Conservation (phyloP, 192 early-diverging fungal species). For the Endogone sp. region DNA sequence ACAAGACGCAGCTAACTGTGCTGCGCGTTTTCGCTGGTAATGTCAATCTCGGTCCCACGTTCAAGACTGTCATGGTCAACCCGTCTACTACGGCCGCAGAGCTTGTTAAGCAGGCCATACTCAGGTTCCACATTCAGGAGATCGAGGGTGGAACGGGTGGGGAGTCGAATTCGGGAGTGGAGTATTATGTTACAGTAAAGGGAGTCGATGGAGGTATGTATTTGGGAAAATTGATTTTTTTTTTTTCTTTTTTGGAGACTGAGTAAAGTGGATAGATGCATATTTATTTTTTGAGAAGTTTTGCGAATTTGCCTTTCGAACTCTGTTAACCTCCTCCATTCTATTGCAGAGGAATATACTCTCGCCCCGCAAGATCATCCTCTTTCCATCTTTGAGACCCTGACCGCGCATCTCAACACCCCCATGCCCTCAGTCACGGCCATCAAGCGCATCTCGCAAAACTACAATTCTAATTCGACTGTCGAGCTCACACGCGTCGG, state of each 20-base stretch:
- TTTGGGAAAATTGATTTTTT: not conserved
- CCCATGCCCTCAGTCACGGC: constrained; percentile 43
- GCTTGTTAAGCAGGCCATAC: constrained; percentile 44
- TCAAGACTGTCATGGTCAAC: constrained; percentile 47
- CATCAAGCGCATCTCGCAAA: constrained; percentile 37
- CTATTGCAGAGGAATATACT: constrained; percentile 34
- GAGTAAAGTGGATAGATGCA: too few species aligned
- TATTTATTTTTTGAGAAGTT: too few species aligned
- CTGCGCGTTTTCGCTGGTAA: constrained; percentile 55
- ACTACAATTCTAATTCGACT: constrained; percentile 22
- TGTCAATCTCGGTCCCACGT: constrained; percentile 48
- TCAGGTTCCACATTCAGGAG: constrained; percentile 47
- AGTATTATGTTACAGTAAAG: constrained; percentile 47
- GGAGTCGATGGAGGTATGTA: constrained; percentile 44
- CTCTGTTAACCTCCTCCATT: not conserved
- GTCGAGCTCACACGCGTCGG: constrained; percentile 1
- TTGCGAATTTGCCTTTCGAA: not conserved
- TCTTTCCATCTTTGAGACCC: constrained; percentile 44
- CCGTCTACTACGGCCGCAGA: constrained; percentile 38
- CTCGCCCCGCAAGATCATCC: constrained; percentile 47
- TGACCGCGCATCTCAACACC: constrained; percentile 41
- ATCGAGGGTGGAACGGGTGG: constrained; percentile 28
- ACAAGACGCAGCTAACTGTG: constrained; percentile 35
- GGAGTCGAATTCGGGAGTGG: not conserved
- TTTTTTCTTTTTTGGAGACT: too few species aligned